A percentile compares a stretch with the other conserved stretches of the same genome.
Evolutionary conservation across 805 yeast genomes (phyloP).

Genomic region (Pichia heedii): DNA sequence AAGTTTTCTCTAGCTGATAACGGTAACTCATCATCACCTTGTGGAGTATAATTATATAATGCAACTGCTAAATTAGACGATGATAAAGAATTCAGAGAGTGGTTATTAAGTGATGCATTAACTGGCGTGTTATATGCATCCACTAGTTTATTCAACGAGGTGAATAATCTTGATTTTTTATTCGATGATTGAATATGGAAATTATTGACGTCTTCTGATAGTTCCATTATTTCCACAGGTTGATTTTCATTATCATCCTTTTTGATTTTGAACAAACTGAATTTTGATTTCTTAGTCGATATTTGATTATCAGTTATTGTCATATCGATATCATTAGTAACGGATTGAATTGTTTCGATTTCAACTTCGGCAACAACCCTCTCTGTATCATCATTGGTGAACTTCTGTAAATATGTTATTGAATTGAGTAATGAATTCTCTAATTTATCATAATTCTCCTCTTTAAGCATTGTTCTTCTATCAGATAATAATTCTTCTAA

Average conservation of each 20-base stretch:
- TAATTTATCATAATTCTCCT: constrained; percentile 30
- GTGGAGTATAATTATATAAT: constrained; percentile 53
- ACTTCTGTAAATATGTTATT: constrained; percentile 45
- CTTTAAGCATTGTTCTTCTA: constrained; percentile 28
- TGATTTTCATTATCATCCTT: constrained; percentile 16
- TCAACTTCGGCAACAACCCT: constrained; percentile 78
- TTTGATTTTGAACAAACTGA: constrained; percentile 27
- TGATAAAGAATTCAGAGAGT: not conserved
- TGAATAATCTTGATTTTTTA: constrained; percentile 22
- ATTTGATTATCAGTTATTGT: constrained; percentile 44
- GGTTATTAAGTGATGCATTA: too few species aligned
- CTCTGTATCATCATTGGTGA: constrained; percentile 62
- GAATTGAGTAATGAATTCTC: constrained; percentile 48
- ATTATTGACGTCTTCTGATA: constrained; percentile 23
- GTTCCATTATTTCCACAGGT: constrained; percentile 18
- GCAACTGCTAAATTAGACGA: constrained; percentile 33
- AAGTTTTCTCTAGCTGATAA: constrained; percentile 54
- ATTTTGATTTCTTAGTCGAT: constrained; percentile 51
- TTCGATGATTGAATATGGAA: constrained; percentile 14
- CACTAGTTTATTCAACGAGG: constrained; percentile 10
- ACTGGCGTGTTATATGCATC: constrained; percentile 12
- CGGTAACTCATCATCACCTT: constrained; percentile 68
- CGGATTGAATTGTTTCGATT: constrained; percentile 80
- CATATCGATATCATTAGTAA: constrained; percentile 68
- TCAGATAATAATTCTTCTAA: constrained; percentile 33